These are phyloP conservation scores for Lagenidium giganteum DNA, from an alignment of 352 stramenopile genomes.

Conservation along the genomic window DNA sequence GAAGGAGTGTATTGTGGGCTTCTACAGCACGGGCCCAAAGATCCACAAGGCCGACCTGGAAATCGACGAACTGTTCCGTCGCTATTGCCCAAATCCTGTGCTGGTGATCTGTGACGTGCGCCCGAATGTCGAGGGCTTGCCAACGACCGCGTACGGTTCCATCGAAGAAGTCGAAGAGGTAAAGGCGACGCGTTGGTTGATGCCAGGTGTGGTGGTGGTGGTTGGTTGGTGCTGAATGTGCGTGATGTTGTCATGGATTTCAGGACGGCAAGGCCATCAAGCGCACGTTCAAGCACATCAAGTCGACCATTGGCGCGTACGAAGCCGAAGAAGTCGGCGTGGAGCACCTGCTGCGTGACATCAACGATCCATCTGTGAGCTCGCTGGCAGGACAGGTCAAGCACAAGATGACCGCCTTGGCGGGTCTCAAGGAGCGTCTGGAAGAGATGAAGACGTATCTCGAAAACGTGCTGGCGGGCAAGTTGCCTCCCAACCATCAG, in stretches of 20 bases:
- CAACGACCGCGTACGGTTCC: slow-evolving; percentile 96
- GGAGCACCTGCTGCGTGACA: slow-evolving; percentile 98
- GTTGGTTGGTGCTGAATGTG: slow-evolving; percentile 2
- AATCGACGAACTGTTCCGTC: slow-evolving; percentile 94
- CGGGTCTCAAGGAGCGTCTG: slow-evolving; percentile 91
- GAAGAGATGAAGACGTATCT: slow-evolving; percentile 99
- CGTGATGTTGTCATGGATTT: background rate
- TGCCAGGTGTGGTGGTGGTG: background rate
- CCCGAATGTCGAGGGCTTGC: slow-evolving; percentile 92
- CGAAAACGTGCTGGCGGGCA: slow-evolving; percentile 86
- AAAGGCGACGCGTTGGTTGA: slow-evolving; percentile 8
- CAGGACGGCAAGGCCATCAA: slow-evolving; percentile 93
- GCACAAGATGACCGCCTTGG: slow-evolving; percentile 96
- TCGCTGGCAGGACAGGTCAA: slow-evolving; percentile 98
- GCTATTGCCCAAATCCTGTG: slow-evolving; percentile 94
- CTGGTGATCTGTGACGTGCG: slow-evolving; percentile 99
- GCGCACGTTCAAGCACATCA: slow-evolving; percentile 98
- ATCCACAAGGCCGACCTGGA: slow-evolving; percentile 93
- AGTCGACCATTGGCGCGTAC: slow-evolving; percentile 94
- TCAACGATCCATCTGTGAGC: slow-evolving; percentile 99
- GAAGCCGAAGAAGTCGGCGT: slow-evolving; percentile 96
- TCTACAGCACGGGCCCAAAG: slow-evolving; percentile 98
- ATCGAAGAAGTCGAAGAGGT: slow-evolving; percentile 95
- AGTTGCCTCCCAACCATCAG: slow-evolving; percentile 74
- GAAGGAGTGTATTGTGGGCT: slow-evolving; percentile 98